These are phyloP conservation scores for Malassezia yamatoensis DNA, from an alignment of 1,284 basidiomycete species.

Conservation along the genomic window DNA sequence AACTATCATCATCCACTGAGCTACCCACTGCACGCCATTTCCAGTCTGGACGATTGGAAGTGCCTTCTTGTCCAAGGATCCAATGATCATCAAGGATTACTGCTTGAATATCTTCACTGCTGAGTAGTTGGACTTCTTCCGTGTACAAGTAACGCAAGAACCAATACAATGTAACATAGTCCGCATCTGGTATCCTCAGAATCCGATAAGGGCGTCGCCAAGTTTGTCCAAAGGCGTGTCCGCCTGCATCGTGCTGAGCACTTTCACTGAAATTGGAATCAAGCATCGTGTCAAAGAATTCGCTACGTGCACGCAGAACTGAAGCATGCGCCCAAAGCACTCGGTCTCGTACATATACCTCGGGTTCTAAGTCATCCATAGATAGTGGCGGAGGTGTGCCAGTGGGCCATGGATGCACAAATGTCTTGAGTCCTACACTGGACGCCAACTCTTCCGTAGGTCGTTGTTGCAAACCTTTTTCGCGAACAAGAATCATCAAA, in stretches of 20 bases:
- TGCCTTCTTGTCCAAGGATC: conserved; percentile 19
- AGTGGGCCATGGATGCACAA: conserved; percentile 13
- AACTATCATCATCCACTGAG: not conserved
- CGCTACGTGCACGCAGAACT: conserved; percentile 52
- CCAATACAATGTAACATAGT: conserved; percentile 73
- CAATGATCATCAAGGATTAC: conserved; percentile 34
- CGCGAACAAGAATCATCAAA: conserved; percentile 36
- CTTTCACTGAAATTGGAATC: conserved; percentile 55
- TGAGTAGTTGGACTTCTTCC: conserved; percentile 51
- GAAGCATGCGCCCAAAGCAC: conserved; percentile 66
- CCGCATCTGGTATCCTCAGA: conserved; percentile 67
- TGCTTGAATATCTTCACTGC: conserved; percentile 34
- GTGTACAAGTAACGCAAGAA: conserved; percentile 69
- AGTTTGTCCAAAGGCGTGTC: not conserved
- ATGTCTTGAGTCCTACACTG: conserved; percentile 19
- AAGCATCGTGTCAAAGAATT: conserved; percentile 72
- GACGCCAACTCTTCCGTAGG: conserved; percentile 17
- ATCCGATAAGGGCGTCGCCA: conserved; percentile 47
- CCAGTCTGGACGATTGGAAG: conserved; percentile 7
- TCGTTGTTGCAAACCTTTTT: conserved; percentile 27
- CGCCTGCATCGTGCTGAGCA: conserved; percentile 3
- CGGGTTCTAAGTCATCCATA: not conserved
- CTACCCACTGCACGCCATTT: conserved; percentile 9
- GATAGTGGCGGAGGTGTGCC: conserved; percentile 12
- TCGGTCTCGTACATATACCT: conserved; percentile 38